Conservation (phyloP, 176 grass and related monocot species). For the Secale cereale region DNA sequence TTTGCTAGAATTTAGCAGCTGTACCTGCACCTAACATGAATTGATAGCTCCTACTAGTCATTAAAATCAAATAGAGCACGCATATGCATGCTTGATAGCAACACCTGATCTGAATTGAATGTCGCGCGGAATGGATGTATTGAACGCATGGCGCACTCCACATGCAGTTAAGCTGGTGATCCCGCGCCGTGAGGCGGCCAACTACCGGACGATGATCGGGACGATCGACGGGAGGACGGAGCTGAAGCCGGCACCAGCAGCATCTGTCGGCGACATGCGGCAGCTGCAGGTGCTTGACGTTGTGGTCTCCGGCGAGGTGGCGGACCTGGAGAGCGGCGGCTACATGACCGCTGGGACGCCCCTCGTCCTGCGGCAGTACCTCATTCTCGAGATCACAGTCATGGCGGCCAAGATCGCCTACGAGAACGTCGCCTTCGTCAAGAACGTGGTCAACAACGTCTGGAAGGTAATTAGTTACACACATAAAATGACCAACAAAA, state of each 20-base stretch:
- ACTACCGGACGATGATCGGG: constrained; percentile 51
- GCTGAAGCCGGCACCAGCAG: constrained; percentile 22
- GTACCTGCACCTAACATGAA: not conserved
- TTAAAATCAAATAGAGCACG: constrained; percentile 1
- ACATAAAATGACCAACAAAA: not conserved
- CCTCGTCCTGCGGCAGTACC: not conserved
- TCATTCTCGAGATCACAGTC: constrained; percentile 29
- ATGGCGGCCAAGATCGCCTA: constrained; percentile 51
- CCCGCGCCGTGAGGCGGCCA: constrained; percentile 34
- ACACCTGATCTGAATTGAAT: not conserved
- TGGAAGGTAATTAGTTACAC: constrained; percentile 48
- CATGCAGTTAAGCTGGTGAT: constrained; percentile 51
- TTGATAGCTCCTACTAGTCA: not conserved
- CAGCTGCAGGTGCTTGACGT: constrained; percentile 12
- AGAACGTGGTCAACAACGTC: constrained; percentile 53
- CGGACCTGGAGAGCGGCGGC: constrained; percentile 26
- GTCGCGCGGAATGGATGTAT: not conserved
- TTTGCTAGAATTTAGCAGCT: not conserved
- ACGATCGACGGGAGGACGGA: constrained; percentile 49
- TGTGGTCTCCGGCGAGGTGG: not conserved
- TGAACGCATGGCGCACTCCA: not conserved
- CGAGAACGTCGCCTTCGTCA: constrained; percentile 56
- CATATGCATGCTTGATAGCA: constrained; percentile 1
- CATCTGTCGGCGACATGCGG: not conserved
- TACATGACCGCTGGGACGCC: not conserved